Percentiles rank a stretch among this genome's conserved stretches.
Evolutionary conservation across 768 basidiomycete genomes (phyloP).

Genomic region (Suillus subalutaceus): DNA sequence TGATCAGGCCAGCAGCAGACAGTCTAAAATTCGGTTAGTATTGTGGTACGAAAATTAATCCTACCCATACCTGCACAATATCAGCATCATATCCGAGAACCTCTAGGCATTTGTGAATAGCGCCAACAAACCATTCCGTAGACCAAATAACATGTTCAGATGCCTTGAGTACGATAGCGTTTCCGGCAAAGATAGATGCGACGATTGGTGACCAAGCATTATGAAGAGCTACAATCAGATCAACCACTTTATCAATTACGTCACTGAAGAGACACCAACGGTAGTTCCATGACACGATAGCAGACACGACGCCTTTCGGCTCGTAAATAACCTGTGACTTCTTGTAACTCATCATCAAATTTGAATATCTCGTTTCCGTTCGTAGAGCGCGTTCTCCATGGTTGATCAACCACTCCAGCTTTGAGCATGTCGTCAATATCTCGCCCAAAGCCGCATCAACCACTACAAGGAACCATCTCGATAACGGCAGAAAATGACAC

Average conservation of each 20-base stretch:
- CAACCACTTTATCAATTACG: not conserved
- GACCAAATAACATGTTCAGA: slow-evolving; percentile 95
- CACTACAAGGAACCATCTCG: slow-evolving; percentile 47
- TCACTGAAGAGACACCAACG: slow-evolving; percentile 47
- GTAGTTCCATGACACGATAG: slow-evolving; percentile 95
- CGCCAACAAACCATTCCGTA: slow-evolving; percentile 78
- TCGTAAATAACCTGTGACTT: slow-evolving; percentile 81
- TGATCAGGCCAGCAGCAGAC: slow-evolving; percentile 89
- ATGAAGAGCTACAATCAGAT: slow-evolving; percentile 69
- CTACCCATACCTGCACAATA: slow-evolving; percentile 70
- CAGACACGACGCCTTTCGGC: slow-evolving; percentile 90
- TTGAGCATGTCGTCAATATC: slow-evolving; percentile 91
- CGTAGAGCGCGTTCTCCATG: slow-evolving; percentile 79
- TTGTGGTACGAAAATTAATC: not conserved
- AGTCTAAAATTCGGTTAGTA: slow-evolving; percentile 44
- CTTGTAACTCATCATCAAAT: slow-evolving; percentile 76
- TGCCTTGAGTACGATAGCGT: slow-evolving; percentile 88
- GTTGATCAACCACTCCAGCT: slow-evolving; percentile 89
- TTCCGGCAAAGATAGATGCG: slow-evolving; percentile 88
- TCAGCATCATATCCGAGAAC: slow-evolving; percentile 86
- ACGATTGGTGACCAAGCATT: slow-evolving; percentile 95
- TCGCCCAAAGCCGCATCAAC: slow-evolving; percentile 95
- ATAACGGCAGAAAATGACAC: slow-evolving; percentile 6
- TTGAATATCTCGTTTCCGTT: slow-evolving; percentile 71
- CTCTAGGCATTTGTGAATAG: slow-evolving; percentile 73